Base-by-base conservation (phyloP, 2,329 filamentous ascomycete genomes). In the Epicoccum nigrum region DNA sequence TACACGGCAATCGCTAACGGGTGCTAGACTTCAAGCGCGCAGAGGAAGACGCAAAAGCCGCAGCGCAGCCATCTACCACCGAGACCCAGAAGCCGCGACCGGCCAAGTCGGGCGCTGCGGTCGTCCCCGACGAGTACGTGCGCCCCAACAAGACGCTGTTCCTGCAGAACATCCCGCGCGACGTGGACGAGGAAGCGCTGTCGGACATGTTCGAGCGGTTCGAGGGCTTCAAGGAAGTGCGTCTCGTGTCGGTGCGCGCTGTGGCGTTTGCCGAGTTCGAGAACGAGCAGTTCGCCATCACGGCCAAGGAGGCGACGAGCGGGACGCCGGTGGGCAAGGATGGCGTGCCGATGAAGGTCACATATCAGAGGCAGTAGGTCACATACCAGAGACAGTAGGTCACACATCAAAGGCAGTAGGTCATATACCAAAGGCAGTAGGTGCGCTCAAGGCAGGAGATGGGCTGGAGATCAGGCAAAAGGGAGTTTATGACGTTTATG, bases 201-300 rank as follows among this genome's bases (percentile, higher is more conserved):
- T 88, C 86, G 0, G 81, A 82, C 25, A 86, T 97, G 56, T 99
- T 97, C 76, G 85, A 86, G 42, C 86, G 89, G 40, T 99, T 95
- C 77, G 90, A 96, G 57, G 93, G 93, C 20, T 97, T 99, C 80
- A 88, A 88, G 70, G 94, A 99, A 78, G 90, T 97, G 37, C 86
- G 94, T 67, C 76, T 91, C 70, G 93, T 97, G 37, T 92, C 93
- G 5, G 89, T 91, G 23, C 82, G 93, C 43, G 91, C 91, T 3
- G 92, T 99, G 73, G 94, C 92, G 0, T 99, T 99, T 73, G 91
- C 97, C 54, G 94, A 99, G 75, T 99, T 97, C 77, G 91, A 96
- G 67, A 86, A 85, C 60, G 92, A 97, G 77, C 83, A 87, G 39
- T 92, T 90, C 33, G 92, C 94, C 21, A 96, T 96, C 65, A 87